Conservation (phyloP, 805 yeast genomes). For the Candida peoriensis region DNA sequence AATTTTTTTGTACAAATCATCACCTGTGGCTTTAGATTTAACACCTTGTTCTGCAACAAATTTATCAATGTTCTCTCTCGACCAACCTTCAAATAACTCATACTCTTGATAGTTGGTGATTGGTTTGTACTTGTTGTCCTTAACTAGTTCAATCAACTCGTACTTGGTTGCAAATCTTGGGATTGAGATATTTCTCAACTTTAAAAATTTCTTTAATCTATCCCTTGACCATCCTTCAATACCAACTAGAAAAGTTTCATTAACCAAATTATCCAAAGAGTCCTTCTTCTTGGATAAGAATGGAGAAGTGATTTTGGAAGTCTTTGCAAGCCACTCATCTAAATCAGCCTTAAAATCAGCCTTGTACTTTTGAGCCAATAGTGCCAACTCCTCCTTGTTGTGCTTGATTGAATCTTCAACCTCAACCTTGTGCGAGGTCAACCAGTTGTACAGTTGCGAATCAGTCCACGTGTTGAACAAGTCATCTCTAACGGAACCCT, state of each 20-base stretch:
- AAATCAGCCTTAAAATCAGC: slow-evolving; percentile 35
- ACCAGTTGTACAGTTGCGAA: slow-evolving; percentile 51
- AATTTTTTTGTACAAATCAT: slow-evolving; percentile 19
- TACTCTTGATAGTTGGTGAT: slow-evolving; percentile 25
- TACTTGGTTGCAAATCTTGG: slow-evolving; percentile 35
- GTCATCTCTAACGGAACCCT: slow-evolving; percentile 36
- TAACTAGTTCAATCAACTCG: slow-evolving; percentile 36
- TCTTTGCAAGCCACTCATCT: slow-evolving; percentile 29
- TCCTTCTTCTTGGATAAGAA: slow-evolving; percentile 28
- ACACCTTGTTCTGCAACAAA: slow-evolving; percentile 34
- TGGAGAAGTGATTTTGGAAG: slow-evolving; percentile 30
- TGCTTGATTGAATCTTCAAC: slow-evolving; percentile 29
- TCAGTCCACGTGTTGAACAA: slow-evolving; percentile 49
- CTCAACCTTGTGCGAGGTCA: slow-evolving; percentile 39
- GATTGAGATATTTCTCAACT: slow-evolving; percentile 34
- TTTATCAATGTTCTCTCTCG: slow-evolving; percentile 31
- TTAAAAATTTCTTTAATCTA: slow-evolving; percentile 36
- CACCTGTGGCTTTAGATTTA: slow-evolving; percentile 18
- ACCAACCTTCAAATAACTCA: slow-evolving; percentile 33
- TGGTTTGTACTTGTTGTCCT: slow-evolving; percentile 33
- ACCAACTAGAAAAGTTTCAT: slow-evolving; percentile 41
- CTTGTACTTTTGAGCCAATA: slow-evolving; percentile 30
- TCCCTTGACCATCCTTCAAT: slow-evolving; percentile 44
- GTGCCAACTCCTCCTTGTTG: slow-evolving; percentile 31
- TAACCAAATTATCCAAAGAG: slow-evolving; percentile 32